These are phyloP conservation scores for Xanthoconium purpureum DNA, from an alignment of 768 basidiomycete genomes.

Conservation along the genomic window DNA sequence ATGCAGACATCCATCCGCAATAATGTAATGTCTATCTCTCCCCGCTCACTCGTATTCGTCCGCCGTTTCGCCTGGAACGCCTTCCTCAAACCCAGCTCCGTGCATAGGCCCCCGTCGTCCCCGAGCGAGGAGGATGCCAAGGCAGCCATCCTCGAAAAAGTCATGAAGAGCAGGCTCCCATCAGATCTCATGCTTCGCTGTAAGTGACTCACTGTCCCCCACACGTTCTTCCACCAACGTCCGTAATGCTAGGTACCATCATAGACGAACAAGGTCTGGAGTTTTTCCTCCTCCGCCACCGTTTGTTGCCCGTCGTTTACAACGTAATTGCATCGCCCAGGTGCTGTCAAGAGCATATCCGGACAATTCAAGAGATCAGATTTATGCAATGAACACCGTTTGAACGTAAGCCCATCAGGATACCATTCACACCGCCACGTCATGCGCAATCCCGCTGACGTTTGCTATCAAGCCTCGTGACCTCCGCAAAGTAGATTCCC, in stretches of 20 bases:
- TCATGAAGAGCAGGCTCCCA: slow-evolving; percentile 84
- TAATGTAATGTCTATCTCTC: slow-evolving; percentile 37
- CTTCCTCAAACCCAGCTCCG: slow-evolving; percentile 10
- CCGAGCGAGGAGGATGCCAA: slow-evolving; percentile 67
- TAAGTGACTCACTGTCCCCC: slow-evolving; percentile 41
- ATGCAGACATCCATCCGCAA: slow-evolving; percentile 38
- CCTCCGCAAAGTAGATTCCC: slow-evolving; percentile 92
- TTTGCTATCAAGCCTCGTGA: slow-evolving; percentile 72
- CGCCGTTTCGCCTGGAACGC: slow-evolving; percentile 30
- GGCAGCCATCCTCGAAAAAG: slow-evolving; percentile 75
- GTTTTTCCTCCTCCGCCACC: slow-evolving; percentile 18
- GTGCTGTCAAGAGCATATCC: slow-evolving; percentile 82
- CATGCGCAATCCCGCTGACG: slow-evolving; percentile 23
- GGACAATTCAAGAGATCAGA: slow-evolving; percentile 90
- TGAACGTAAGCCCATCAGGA: slow-evolving; percentile 67
- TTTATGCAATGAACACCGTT: slow-evolving; percentile 78
- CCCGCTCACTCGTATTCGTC: background rate
- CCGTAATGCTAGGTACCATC: slow-evolving; percentile 63
- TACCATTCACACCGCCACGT: slow-evolving; percentile 11
- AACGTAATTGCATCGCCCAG: slow-evolving; percentile 42
- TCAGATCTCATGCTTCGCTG: slow-evolving; percentile 90
- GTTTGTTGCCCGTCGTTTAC: slow-evolving; percentile 7
- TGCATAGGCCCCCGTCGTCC: slow-evolving; percentile 14
- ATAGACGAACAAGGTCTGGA: slow-evolving; percentile 77
- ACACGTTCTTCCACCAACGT: slow-evolving; percentile 9